These are phyloP conservation scores for Aspergillus fischeri DNA, from an alignment of 2,329 filamentous ascomycete genomes.

Conservation along the genomic window DNA sequence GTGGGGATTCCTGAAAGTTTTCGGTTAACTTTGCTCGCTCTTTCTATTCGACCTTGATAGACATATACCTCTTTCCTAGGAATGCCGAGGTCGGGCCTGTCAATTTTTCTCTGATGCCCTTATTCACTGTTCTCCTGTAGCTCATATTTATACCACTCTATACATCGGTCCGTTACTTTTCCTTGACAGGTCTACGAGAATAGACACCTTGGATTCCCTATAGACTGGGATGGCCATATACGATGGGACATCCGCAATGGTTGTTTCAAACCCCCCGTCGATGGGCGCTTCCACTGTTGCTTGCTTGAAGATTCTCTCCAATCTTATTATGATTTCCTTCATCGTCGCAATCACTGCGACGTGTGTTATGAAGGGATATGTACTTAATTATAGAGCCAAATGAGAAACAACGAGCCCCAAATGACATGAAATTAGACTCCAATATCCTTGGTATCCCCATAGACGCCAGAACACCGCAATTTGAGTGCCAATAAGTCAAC, in stretches of 20 bases:
- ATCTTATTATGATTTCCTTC: neutral
- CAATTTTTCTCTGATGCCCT: neutral
- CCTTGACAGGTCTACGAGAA: neutral
- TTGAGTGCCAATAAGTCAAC: neutral
- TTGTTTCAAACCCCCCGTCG: neutral
- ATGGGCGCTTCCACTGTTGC: neutral
- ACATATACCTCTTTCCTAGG: neutral
- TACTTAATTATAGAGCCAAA: neutral
- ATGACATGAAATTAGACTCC: neutral
- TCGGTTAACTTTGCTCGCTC: slow-evolving; percentile 49
- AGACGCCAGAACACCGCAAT: neutral
- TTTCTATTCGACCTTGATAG: neutral
- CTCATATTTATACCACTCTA: neutral
- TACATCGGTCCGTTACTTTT: neutral
- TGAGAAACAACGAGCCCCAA: neutral
- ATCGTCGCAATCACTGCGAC: neutral
- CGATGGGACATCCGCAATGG: neutral
- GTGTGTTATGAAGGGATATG: neutral
- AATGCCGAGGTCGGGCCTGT: neutral
- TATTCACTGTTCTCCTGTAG: neutral
- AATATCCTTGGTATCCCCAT: neutral
- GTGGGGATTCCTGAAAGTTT: slow-evolving; percentile 86
- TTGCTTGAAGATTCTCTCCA: neutral
- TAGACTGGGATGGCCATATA: neutral
- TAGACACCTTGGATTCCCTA: neutral